These are phyloP conservation scores for Nicotiana knightiana DNA, from an alignment of 257 asterid genomes.

Conservation along the genomic window DNA sequence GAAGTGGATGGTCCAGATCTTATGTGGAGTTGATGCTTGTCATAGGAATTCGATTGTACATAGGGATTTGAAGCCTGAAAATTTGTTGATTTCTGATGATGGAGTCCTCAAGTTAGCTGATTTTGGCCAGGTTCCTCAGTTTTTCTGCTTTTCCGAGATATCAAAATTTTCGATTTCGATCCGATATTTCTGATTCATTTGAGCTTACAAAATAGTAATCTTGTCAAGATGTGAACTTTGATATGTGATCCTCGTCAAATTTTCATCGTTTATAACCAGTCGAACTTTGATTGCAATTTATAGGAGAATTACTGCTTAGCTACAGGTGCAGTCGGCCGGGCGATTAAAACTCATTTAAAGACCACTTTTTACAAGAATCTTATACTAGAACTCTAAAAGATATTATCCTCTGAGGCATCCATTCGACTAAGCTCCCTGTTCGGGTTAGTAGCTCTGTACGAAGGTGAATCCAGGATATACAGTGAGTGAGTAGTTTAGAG, in stretches of 20 bases:
- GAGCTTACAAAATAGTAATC: not conserved
- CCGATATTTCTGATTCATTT: not conserved
- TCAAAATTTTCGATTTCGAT: too few species aligned
- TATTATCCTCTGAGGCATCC: not conserved
- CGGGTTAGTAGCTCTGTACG: not conserved
- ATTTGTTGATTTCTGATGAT: slow-evolving; percentile 73
- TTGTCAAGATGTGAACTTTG: not conserved
- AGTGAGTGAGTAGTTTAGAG: not conserved
- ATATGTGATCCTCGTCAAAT: not conserved
- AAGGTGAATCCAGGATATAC: not conserved
- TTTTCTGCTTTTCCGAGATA: not conserved
- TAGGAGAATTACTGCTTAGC: not conserved
- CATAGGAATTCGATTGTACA: slow-evolving; percentile 80
- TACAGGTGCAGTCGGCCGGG: not conserved
- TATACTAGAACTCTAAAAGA: not conserved
- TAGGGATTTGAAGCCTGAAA: slow-evolving; percentile 85
- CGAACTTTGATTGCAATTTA: not conserved
- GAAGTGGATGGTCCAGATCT: slow-evolving; percentile 83
- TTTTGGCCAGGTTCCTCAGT: slow-evolving; percentile 77
- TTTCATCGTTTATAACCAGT: not conserved
- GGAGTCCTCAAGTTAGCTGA: slow-evolving; percentile 91
- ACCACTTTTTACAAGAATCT: too few species aligned
- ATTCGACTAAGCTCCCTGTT: not conserved
- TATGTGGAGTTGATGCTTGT: slow-evolving; percentile 68
- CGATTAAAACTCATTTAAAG: too few species aligned